A percentile compares a stretch with the other conserved stretches of the same genome.
Evolutionary conservation across 208 protist genomes (phyloP).

Genomic region (Leishmania major): DNA sequence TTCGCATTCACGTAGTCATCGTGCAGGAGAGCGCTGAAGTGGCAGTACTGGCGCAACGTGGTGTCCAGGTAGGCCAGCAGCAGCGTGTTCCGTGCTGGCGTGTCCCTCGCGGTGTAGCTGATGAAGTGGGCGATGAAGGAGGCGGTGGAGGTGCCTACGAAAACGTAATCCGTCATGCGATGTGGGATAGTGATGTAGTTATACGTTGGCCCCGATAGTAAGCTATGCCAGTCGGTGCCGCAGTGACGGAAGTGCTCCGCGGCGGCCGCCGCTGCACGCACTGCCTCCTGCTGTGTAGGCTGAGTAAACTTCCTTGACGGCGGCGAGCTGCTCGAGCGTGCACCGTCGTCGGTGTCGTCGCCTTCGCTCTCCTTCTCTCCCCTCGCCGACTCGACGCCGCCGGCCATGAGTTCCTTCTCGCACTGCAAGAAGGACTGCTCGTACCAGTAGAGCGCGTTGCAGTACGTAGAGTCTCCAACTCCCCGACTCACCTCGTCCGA

Average conservation of each 20-base stretch:
- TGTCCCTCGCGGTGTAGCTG: neutral
- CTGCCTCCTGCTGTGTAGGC: slow-evolving; percentile 11
- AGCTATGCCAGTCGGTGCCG: slow-evolving; percentile 25
- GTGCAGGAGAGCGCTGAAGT: slow-evolving; percentile 14
- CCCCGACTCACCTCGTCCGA: slow-evolving; percentile 10
- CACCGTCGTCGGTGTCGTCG: too few species aligned
- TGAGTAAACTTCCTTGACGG: neutral
- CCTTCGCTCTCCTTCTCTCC: neutral
- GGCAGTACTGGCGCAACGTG: slow-evolving; percentile 31
- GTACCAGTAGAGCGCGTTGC: slow-evolving; percentile 38
- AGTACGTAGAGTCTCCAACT: slow-evolving; percentile 17
- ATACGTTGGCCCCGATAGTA: slow-evolving; percentile 7
- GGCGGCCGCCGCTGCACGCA: neutral
- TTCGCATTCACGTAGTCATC: slow-evolving; percentile 14
- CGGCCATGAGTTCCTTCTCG: neutral
- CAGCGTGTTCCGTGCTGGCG: slow-evolving; percentile 8
- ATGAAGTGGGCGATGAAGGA: slow-evolving; percentile 3
- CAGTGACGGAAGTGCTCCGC: slow-evolving; percentile 14
- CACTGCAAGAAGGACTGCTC: slow-evolving; percentile 9
- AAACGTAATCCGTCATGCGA: slow-evolving; percentile 26
- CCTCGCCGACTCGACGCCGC: neutral
- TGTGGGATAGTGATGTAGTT: slow-evolving; percentile 20
- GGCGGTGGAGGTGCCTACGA: neutral
- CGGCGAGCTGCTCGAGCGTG: neutral
- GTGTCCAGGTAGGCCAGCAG: slow-evolving; percentile 24